Conservation (phyloP, 306 rosid species). For the Oxytropis ochrocephala region DNA sequence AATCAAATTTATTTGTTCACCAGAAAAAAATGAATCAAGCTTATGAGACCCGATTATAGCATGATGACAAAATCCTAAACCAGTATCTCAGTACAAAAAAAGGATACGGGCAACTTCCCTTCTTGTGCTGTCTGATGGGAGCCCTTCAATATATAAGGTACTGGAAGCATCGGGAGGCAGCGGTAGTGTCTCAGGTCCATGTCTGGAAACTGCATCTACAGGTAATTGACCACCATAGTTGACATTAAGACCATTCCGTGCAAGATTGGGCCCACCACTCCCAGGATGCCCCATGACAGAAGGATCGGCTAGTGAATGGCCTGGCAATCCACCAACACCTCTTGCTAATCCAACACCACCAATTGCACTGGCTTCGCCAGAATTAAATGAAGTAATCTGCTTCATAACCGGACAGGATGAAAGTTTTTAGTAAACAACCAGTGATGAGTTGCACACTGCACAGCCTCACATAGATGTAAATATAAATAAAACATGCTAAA, state of each 20-base stretch:
- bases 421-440: constrained; percentile 23
- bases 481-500: constrained; percentile 14
- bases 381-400: constrained; percentile 51
- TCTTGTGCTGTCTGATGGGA: constrained; percentile 70
- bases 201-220: constrained; percentile 49
- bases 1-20: background rate
- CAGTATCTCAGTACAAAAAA: constrained; percentile 30
- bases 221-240: constrained; percentile 50
- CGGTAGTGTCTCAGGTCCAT: constrained; percentile 57
- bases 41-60: background rate
- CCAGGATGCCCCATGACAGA: constrained; percentile 39
- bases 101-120: constrained; percentile 96
- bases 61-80: background rate
- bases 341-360: constrained; percentile 58
- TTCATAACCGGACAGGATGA: constrained; percentile 25
- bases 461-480: background rate
- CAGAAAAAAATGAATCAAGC: background rate
- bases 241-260: constrained; percentile 45
- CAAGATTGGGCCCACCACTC: constrained; percentile 41
- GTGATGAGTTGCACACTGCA: background rate
- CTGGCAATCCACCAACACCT: constrained; percentile 44
- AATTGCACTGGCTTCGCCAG: constrained; percentile 54
- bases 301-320: constrained; percentile 44
- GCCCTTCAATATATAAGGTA: constrained; percentile 89
- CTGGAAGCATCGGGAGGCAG: constrained; percentile 80